Evolutionary conservation across 495 filamentous ascomycete species (phyloP).

Genomic region (Penicillium steckii): DNA sequence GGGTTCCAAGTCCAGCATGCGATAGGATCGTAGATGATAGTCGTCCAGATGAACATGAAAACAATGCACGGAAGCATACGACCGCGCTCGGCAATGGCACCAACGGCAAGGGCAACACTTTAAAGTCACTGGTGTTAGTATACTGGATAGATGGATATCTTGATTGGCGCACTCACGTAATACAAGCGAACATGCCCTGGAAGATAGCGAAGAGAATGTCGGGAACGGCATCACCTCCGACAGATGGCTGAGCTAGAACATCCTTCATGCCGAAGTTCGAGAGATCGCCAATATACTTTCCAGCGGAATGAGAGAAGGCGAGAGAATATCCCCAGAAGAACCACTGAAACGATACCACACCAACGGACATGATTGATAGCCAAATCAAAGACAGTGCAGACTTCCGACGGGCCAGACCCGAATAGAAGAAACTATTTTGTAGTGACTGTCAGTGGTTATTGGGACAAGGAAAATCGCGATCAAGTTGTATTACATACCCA

Average conservation of each 20-base stretch:
- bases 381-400: slow-evolving; percentile 92
- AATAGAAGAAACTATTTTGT: slow-evolving; percentile 84
- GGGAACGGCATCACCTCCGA: slow-evolving; percentile 76
- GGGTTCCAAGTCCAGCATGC: slow-evolving; percentile 99
- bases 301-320: slow-evolving; percentile 83
- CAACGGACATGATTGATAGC: slow-evolving; percentile 95
- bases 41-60: slow-evolving; percentile 97
- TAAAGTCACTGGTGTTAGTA: slow-evolving; percentile 5
- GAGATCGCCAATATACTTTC: slow-evolving; percentile 80
- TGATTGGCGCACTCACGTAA: slow-evolving; percentile 65
- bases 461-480: neutral
- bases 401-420: slow-evolving; percentile 93
- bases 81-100: slow-evolving; percentile 88
- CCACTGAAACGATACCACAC: slow-evolving; percentile 93
- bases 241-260: slow-evolving; percentile 77
- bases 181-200: slow-evolving; percentile 97
- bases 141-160: neutral
- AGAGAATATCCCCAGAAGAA: slow-evolving; percentile 99
- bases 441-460: neutral
- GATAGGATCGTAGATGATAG: slow-evolving; percentile 91
- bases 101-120: slow-evolving; percentile 85
- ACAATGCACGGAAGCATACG: slow-evolving; percentile 91
- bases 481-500: slow-evolving; percentile 51
- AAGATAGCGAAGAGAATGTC: slow-evolving; percentile 92
- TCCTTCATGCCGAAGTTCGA: slow-evolving; percentile 82